Conservation (phyloP, 1,284 basidiomycete genomes). For the Singerocomus inundabilis region DNA sequence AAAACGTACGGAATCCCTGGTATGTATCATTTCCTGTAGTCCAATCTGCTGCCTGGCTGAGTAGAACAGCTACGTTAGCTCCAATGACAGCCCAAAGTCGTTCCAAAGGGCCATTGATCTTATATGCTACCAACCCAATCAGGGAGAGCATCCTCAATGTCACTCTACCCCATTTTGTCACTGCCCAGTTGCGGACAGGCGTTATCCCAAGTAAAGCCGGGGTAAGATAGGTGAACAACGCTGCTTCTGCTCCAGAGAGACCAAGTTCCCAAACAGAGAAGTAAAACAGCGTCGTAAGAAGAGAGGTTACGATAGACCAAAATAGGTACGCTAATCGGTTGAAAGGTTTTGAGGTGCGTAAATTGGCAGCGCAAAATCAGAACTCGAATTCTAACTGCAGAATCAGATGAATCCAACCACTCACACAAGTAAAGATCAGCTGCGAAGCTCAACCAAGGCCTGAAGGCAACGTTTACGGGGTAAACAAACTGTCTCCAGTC, state of each 20-base stretch:
- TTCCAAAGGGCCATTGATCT: constrained; percentile 50
- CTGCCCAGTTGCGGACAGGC: constrained; percentile 44
- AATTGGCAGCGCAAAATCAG: constrained; percentile 31
- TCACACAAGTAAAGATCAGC: constrained; percentile 58
- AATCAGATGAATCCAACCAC: constrained; percentile 19
- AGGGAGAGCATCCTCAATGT: constrained; percentile 51
- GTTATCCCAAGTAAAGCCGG: constrained; percentile 58
- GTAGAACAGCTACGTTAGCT: constrained; percentile 51
- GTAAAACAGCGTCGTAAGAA: constrained; percentile 87
- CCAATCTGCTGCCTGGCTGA: constrained; percentile 59
- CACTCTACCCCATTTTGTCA: constrained; percentile 48
- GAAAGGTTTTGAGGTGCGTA: neutral
- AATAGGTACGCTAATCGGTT: constrained; percentile 72
- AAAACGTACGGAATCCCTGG: constrained; percentile 56
- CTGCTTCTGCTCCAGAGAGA: constrained; percentile 73
- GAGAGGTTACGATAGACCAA: constrained; percentile 85
- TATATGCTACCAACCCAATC: constrained; percentile 61
- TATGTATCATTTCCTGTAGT: constrained; percentile 45
- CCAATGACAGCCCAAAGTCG: constrained; percentile 59
- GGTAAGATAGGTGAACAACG: constrained; percentile 66
- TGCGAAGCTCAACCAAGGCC: constrained; percentile 39
- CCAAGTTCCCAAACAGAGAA: constrained; percentile 90
- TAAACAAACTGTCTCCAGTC: neutral
- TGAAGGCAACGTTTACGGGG: neutral
- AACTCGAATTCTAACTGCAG: constrained; percentile 40